phyloP scores from a whole-genome alignment of 495 filamentous ascomycete species.

The Neurospora sp. region DNA sequence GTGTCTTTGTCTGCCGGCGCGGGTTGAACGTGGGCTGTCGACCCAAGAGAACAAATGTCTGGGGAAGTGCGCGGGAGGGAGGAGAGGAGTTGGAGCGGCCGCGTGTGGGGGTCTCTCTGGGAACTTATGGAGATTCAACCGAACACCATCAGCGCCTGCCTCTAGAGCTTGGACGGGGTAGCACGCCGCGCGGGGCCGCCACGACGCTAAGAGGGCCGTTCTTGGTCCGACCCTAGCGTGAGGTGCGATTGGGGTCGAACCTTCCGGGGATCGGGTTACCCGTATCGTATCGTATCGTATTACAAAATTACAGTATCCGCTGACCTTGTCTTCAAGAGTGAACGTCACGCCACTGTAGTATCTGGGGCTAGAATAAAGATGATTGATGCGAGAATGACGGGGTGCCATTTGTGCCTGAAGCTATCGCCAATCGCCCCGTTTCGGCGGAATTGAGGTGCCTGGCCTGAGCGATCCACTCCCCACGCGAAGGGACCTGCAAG shows the following conservation, averaged over 20 bases:
- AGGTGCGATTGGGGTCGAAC: background rate
- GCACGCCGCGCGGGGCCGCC: background rate
- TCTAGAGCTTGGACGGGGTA: background rate
- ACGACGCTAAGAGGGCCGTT: background rate
- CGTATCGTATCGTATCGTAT: background rate
- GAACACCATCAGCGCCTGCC: background rate
- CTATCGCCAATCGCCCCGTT: background rate
- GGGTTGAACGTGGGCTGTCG: background rate
- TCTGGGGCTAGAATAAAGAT: background rate
- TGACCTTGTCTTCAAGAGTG: background rate
- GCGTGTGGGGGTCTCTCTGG: conserved; percentile 23
- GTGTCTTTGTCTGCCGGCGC: background rate
- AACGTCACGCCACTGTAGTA: background rate
- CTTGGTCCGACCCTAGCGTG: background rate
- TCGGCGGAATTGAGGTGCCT: background rate
- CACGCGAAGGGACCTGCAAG: background rate
- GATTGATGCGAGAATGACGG: too few species aligned
- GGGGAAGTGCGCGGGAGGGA: conserved; percentile 16
- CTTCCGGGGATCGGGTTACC: background rate
- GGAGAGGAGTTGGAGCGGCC: conserved; percentile 10
- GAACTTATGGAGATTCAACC: background rate
- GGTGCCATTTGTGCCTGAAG: background rate
- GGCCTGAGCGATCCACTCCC: background rate
- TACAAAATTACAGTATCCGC: background rate
- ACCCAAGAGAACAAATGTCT: conserved; percentile 12